A percentile compares a stretch with the other conserved stretches of the same genome.
These are phyloP conservation scores for Pestalotiopsis sp. DNA, from an alignment of 2,329 filamentous ascomycete genomes.

Conservation along the genomic window DNA sequence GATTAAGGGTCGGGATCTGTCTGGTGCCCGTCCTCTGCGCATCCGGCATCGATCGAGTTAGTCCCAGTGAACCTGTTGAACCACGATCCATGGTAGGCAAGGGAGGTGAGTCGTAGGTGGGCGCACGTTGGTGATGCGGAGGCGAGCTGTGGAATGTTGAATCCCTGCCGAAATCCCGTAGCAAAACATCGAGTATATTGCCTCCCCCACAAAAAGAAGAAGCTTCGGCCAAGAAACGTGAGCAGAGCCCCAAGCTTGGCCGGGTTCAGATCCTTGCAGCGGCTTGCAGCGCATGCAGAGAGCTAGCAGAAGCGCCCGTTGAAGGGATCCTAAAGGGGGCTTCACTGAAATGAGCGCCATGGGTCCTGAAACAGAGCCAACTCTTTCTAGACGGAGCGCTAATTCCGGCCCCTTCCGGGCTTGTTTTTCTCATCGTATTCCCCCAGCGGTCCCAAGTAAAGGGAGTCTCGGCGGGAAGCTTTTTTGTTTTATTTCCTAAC, in stretches of 20 bases:
- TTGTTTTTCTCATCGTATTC: not conserved
- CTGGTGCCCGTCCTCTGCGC: not conserved
- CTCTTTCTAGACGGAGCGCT: not conserved
- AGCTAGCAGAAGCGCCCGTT: not conserved
- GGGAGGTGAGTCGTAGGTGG: not conserved
- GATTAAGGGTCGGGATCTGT: not conserved
- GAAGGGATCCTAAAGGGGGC: not conserved
- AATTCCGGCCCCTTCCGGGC: slow-evolving; percentile 1
- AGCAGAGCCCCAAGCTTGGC: not conserved
- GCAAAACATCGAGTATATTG: slow-evolving; percentile 1
- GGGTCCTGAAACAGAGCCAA: slow-evolving; percentile 7
- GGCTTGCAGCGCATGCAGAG: not conserved
- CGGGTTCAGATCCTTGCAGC: not conserved
- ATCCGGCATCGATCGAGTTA: not conserved
- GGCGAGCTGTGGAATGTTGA: not conserved
- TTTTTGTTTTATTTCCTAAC: not conserved
- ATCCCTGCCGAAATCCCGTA: not conserved
- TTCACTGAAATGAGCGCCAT: slow-evolving; percentile 10
- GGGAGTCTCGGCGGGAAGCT: not conserved
- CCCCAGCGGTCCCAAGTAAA: not conserved
- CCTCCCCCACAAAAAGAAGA: slow-evolving; percentile 9
- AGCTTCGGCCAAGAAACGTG: slow-evolving; percentile 8
- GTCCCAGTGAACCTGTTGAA: not conserved
- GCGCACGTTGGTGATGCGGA: not conserved
- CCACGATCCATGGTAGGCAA: not conserved